Base-by-base conservation (phyloP, 495 filamentous ascomycete species). In the Penicillium bialowiezense region DNA sequence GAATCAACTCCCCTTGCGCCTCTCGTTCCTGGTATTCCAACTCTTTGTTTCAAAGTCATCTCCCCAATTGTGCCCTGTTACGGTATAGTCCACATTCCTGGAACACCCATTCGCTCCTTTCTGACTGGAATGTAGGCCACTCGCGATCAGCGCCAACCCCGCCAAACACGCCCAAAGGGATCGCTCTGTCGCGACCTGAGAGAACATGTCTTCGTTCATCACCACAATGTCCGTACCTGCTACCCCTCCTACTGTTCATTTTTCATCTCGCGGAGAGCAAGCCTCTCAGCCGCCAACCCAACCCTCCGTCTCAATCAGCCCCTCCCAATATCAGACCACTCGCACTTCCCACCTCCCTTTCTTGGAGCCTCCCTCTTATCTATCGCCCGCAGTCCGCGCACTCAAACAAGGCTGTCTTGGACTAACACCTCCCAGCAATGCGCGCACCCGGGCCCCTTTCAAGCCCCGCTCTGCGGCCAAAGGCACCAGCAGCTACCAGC, bases 401-500 rank as follows among this genome's bases (percentile, higher is more conserved):
- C 58, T 73, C 15, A 71, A 69, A 59, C 53, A 67, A 59, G 63
- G 59, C 21, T 54, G 46, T 9, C 54, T 53, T 69, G 64, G 63
- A 73, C 70, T 75, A 49, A 75, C 74, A 48, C 69, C 71, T 63
- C 69, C 69, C 63, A 96, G 90, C 50, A 96, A 96, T 75, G 88
- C 91, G 59, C 85, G 90, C 52, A 91, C 90, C 42, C 81, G 84
- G 67, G 88, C 86, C 46, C 87, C 91, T 56, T 97, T 98, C 80
- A 90, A 91, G 64, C 90, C 95, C 37, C 89, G 91, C 58, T 84
- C 85, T 45, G 75, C 86, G 18, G 88, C 87, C 61, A 95, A 91
- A 59, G 92, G 95, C 31, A 95, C 88, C 35, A 95, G 83, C 45
- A 93, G 88, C 68, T 96, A 96, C 77, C 95, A 98, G 70, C 77